Base-by-base conservation (phyloP, 768 basidiomycete genomes). In the Lentinula aciculospora region DNA sequence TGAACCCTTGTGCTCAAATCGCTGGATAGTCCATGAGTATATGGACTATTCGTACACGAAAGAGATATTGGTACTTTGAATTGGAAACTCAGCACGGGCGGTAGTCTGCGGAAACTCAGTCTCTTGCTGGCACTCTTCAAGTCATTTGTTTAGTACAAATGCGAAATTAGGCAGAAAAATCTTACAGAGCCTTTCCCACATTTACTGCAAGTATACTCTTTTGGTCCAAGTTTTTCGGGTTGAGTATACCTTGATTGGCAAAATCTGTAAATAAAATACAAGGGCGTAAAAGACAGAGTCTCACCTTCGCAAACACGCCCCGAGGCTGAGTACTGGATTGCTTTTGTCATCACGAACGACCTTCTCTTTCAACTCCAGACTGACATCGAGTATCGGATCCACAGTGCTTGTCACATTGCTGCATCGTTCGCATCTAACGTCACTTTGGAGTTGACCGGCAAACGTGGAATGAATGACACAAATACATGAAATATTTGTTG, bases 381-480 rank as follows among this genome's bases (percentile, higher is more conserved):
- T 94, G 61, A 98, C 80, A 62, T 98, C 95, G 21, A 98, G 76
- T 76, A 94, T 90, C 10, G 93, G 92, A 64, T 98, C 96, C 39
- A 87, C 72, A 1, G 92, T 92, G 31, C 79, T 86, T 0, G 85
- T 94, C 3, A 83, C 79, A 58, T 83, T 88, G 3, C 84, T 82
- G 67, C 96, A 98, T 7, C 88, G 78, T 56, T 89, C 90, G 66
- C 96, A 98, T 36, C 81, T 86, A 48, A 98, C 89, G 46, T 96
- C 91, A 62, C 92, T 94, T 63, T 94, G 88, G 2, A 97, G 73
- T 53, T 84, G 80, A 0, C 94, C 96, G 0, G 86, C 85, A 65
- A 98, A 98, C 1, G 92, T 92, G 17, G 84, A 85, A 67, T 98
- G 95, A 29, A 96, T 84, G 65, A 96, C 85, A 65, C 96, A 98